Evolutionary conservation across 2,329 filamentous ascomycete genomes (phyloP).

Genomic region (Fusarium continuum): DNA sequence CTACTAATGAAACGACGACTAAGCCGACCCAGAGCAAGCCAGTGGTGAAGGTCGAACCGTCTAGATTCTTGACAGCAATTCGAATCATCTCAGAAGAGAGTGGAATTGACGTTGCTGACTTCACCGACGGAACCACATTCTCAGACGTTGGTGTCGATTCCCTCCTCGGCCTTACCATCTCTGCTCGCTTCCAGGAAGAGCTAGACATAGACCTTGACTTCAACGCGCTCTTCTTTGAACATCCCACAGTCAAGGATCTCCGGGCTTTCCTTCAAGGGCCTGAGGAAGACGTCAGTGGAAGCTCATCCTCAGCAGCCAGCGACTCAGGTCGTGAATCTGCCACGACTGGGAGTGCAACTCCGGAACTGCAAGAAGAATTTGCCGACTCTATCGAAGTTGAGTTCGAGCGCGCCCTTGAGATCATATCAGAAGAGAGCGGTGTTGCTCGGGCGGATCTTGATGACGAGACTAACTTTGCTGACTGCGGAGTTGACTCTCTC

Average conservation of each 20-base stretch:
- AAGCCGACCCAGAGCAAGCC: not conserved
- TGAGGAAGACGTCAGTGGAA: slow-evolving; percentile 11
- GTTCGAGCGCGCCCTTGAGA: slow-evolving; percentile 28
- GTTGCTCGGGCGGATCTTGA: slow-evolving; percentile 63
- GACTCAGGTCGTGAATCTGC: slow-evolving; percentile 9
- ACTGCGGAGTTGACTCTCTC: slow-evolving; percentile 69
- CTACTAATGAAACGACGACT: accelerated
- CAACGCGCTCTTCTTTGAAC: slow-evolving; percentile 61
- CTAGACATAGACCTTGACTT: slow-evolving; percentile 64
- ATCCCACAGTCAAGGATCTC: slow-evolving; percentile 63
- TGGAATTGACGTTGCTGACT: slow-evolving; percentile 48
- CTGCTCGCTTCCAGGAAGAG: slow-evolving; percentile 65
- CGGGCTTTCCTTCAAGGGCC: slow-evolving; percentile 47
- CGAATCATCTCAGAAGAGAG: slow-evolving; percentile 35
- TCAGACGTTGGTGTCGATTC: slow-evolving; percentile 68
- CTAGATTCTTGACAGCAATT: slow-evolving; percentile 12
- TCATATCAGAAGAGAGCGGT: slow-evolving; percentile 61
- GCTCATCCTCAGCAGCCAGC: slow-evolving; percentile 14
- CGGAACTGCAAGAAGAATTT: slow-evolving; percentile 12
- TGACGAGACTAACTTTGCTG: slow-evolving; percentile 65
- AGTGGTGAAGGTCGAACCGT: not conserved
- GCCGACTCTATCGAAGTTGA: slow-evolving; percentile 1
- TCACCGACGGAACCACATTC: slow-evolving; percentile 65
- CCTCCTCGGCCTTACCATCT: slow-evolving; percentile 67
- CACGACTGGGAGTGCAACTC: slow-evolving; percentile 6